A percentile compares a stretch with the other conserved stretches of the same genome.
phyloP scores from a whole-genome alignment of 257 asterid genomes.

The Datura wrightii region DNA sequence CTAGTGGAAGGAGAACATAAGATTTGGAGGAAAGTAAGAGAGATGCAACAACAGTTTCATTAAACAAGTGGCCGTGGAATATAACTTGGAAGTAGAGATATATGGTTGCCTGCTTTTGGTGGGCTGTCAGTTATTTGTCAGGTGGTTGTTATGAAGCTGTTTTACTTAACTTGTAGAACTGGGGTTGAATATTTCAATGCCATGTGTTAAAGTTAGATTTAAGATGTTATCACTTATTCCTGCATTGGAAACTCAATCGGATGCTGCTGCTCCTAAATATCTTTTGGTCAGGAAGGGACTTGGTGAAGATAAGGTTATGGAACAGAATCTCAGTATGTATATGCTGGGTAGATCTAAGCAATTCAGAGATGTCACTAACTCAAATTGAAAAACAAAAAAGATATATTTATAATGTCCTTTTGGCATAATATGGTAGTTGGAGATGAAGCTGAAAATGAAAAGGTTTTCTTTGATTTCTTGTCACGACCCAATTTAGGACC shows the following conservation, averaged over 20 bases:
- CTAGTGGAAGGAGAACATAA: neutral
- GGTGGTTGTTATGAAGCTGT: neutral
- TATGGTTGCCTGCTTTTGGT: neutral
- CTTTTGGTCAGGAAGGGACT: neutral
- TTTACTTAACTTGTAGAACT: neutral
- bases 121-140: neutral
- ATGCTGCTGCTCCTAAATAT: neutral
- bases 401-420: neutral
- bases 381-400: neutral
- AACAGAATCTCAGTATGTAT: conserved; percentile 6
- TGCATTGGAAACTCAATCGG: neutral
- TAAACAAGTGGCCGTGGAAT: neutral
- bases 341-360: neutral
- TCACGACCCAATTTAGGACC: no score
- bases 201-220: neutral
- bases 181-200: neutral
- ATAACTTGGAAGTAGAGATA: neutral
- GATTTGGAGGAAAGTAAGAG: neutral
- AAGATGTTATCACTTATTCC: neutral
- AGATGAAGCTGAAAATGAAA: neutral
- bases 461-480: neutral
- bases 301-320: neutral
- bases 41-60: neutral
- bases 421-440: neutral
- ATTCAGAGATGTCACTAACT: neutral